phyloP scores from a whole-genome alignment of 495 filamentous ascomycete genomes.

The Neurospora pannonica region DNA sequence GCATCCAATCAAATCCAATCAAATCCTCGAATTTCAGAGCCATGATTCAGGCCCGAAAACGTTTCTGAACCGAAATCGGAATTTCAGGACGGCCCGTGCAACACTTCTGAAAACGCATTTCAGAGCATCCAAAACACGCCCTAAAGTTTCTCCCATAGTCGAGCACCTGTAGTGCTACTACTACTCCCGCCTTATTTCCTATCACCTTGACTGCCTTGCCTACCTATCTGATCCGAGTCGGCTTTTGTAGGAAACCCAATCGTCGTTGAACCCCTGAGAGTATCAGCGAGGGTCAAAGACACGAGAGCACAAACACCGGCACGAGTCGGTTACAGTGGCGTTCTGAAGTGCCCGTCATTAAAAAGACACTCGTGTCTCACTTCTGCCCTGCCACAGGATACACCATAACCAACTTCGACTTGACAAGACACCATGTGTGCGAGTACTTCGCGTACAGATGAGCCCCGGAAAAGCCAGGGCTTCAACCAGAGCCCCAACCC shows the following conservation, averaged over 20 bases:
- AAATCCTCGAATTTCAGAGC: too few species aligned
- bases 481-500: constrained; percentile 49
- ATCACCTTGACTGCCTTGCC: background rate
- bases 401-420: background rate
- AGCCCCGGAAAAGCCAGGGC: constrained; percentile 39
- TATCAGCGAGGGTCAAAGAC: background rate
- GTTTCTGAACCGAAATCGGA: too few species aligned
- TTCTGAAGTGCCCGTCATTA: background rate
- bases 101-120: too few species aligned
- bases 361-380: background rate
- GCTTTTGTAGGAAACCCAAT: background rate
- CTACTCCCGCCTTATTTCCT: background rate
- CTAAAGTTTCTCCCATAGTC: background rate
- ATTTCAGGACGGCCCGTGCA: too few species aligned
- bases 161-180: background rate
- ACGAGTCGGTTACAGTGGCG: background rate
- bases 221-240: background rate
- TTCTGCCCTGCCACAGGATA: background rate
- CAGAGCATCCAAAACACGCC: too few species aligned
- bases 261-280: background rate
- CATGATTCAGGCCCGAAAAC: too few species aligned
- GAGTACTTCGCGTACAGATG: constrained; percentile 45
- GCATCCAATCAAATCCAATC: too few species aligned
- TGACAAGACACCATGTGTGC: constrained; percentile 35
- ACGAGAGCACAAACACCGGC: background rate